Conservation (phyloP, 2,329 filamentous ascomycete species). For the Calonectria hongkongensis region DNA sequence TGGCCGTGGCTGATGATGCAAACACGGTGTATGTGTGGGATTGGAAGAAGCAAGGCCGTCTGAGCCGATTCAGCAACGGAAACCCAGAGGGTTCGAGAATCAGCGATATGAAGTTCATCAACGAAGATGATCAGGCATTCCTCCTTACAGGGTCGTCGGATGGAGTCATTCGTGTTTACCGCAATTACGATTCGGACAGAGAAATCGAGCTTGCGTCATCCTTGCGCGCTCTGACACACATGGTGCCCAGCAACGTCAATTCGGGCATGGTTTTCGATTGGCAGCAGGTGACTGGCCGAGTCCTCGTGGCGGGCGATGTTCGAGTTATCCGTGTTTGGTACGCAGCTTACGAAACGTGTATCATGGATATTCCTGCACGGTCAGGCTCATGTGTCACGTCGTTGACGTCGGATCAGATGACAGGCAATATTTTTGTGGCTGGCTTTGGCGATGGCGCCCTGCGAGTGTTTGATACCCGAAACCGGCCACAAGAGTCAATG, state of each 20-base stretch:
- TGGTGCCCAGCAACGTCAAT: slow-evolving; percentile 95
- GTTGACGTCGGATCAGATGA: slow-evolving; percentile 97
- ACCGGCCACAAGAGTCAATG: slow-evolving; percentile 91
- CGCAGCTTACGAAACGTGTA: slow-evolving; percentile 92
- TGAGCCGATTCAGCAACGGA: slow-evolving; percentile 93
- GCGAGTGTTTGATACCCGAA: slow-evolving; percentile 92
- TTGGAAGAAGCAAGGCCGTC: slow-evolving; percentile 84
- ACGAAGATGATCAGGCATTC: slow-evolving; percentile 97
- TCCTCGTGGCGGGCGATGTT: slow-evolving; percentile 96
- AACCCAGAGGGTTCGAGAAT: slow-evolving; percentile 94
- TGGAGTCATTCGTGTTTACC: slow-evolving; percentile 93
- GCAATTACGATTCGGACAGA: slow-evolving; percentile 88
- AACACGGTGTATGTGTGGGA: slow-evolving; percentile 96
- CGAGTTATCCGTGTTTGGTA: slow-evolving; percentile 98
- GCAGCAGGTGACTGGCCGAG: slow-evolving; percentile 97
- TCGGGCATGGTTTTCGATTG: slow-evolving; percentile 98
- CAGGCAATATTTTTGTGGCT: slow-evolving; percentile 95
- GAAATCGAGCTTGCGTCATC: slow-evolving; percentile 90
- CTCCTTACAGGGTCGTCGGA: slow-evolving; percentile 97
- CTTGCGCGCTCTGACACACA: slow-evolving; percentile 93
- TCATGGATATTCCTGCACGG: slow-evolving; percentile 94
- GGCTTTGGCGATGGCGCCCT: slow-evolving; percentile 97
- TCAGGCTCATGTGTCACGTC: slow-evolving; percentile 97
- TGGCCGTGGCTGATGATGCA: slow-evolving; percentile 93
- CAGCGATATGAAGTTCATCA: slow-evolving; percentile 97